Conservation (phyloP, 148 eudicot species). For the Suaeda aralocaspica region DNA sequence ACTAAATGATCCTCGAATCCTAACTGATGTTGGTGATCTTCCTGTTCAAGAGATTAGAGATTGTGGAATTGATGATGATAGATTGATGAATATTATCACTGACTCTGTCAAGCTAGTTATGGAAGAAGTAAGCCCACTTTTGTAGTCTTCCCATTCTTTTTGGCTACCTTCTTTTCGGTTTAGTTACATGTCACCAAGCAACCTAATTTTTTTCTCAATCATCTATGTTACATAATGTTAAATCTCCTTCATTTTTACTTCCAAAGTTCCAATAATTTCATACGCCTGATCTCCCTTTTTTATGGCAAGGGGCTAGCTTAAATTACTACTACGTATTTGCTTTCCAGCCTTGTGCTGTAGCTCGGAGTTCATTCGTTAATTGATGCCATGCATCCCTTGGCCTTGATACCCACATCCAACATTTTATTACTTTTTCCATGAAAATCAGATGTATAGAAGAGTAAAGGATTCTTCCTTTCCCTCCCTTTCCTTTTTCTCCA, state of each 20-base stretch:
- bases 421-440: background rate
- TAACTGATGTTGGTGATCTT: conserved; percentile 96
- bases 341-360: background rate
- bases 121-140: conserved; percentile 64
- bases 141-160: background rate
- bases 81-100: conserved; percentile 69
- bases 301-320: background rate
- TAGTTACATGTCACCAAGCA: background rate
- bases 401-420: background rate
- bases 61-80: conserved; percentile 87
- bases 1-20: conserved; percentile 68
- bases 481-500: too few species aligned
- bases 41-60: conserved; percentile 95
- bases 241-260: background rate
- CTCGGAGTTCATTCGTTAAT: background rate
- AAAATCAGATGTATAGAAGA: too few species aligned
- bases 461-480: too few species aligned
- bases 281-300: conserved; percentile 5
- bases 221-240: background rate
- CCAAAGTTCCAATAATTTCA: background rate
- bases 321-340: background rate
- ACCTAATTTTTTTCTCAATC: background rate
- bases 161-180: too few species aligned
- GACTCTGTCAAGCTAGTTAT: conserved; percentile 93
- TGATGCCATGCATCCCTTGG: background rate